These are phyloP conservation scores for Geum urbanum DNA, from an alignment of 306 rosid species.

Conservation along the genomic window DNA sequence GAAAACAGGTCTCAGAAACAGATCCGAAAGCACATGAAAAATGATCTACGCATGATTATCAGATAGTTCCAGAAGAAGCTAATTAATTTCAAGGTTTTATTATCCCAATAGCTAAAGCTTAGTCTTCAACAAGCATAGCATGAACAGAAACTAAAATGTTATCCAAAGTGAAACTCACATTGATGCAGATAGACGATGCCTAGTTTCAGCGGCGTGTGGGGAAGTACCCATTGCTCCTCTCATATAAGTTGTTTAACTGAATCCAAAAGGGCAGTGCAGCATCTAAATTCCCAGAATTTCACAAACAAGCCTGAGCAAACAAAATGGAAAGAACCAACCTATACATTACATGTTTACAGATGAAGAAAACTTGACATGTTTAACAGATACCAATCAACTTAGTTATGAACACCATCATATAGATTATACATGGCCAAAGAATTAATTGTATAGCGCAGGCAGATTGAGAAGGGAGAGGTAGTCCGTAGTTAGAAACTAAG, in stretches of 20 bases:
- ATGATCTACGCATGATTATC: no score
- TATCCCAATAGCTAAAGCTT: neutral
- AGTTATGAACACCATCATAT: neutral
- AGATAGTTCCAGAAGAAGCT: neutral
- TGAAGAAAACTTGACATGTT: neutral
- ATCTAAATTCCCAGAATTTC: slow-evolving; percentile 26
- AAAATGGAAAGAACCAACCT: neutral
- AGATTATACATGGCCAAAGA: neutral
- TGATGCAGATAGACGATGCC: slow-evolving; percentile 65
- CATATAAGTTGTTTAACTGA: slow-evolving; percentile 29
- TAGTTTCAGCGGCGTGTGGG: slow-evolving; percentile 52
- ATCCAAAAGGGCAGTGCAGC: slow-evolving; percentile 38
- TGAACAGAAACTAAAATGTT: neutral
- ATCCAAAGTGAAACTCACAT: slow-evolving; percentile 45
- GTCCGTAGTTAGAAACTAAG: slow-evolving; percentile 11
- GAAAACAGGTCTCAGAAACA: neutral
- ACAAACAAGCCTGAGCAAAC: neutral
- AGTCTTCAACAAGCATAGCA: neutral
- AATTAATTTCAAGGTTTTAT: neutral
- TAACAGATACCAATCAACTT: neutral
- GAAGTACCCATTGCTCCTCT: slow-evolving; percentile 68
- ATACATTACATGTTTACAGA: neutral
- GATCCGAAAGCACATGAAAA: neutral
- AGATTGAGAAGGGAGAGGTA: slow-evolving; percentile 12
- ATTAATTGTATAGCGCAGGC: no score